Evolutionary conservation across 2,329 filamentous ascomycete species (phyloP).

Genomic region (Lachnellula subtilissima): DNA sequence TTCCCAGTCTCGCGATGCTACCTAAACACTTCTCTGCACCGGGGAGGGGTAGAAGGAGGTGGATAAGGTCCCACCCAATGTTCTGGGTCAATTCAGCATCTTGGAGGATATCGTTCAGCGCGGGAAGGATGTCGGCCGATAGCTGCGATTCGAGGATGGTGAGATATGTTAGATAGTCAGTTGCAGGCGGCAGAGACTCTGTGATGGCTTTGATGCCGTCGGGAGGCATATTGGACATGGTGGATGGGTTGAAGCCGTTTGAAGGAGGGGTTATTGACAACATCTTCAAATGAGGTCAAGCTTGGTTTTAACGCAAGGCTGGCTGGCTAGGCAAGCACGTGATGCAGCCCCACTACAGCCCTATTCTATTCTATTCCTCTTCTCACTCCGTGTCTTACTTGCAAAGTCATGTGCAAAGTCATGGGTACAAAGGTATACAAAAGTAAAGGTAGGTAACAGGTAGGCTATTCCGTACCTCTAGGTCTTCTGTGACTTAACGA

Average conservation of each 20-base stretch:
- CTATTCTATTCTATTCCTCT: neutral
- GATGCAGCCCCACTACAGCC: neutral
- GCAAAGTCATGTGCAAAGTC: too few species aligned
- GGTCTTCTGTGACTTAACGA: too few species aligned
- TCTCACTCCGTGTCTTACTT: neutral
- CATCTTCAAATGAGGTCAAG: neutral
- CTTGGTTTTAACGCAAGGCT: neutral
- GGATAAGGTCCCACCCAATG: constrained; percentile 80
- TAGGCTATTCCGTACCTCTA: too few species aligned
- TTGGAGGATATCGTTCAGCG: constrained; percentile 64
- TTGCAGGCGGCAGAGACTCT: constrained; percentile 40
- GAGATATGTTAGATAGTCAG: constrained; percentile 70
- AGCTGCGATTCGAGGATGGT: constrained; percentile 73
- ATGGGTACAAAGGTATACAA: too few species aligned
- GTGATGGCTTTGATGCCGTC: constrained; percentile 27
- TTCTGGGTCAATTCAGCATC: constrained; percentile 65
- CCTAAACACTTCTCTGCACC: constrained; percentile 67
- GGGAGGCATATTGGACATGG: constrained; percentile 17
- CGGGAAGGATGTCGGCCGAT: constrained; percentile 59
- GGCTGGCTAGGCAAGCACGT: neutral
- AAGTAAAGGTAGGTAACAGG: too few species aligned
- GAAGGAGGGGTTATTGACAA: neutral
- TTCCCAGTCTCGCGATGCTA: constrained; percentile 71
- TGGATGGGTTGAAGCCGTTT: neutral
- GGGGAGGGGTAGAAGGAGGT: constrained; percentile 64